Evolutionary conservation across 2,329 filamentous ascomycete species (phyloP).

Genomic region (Aspergillus sp.): DNA sequence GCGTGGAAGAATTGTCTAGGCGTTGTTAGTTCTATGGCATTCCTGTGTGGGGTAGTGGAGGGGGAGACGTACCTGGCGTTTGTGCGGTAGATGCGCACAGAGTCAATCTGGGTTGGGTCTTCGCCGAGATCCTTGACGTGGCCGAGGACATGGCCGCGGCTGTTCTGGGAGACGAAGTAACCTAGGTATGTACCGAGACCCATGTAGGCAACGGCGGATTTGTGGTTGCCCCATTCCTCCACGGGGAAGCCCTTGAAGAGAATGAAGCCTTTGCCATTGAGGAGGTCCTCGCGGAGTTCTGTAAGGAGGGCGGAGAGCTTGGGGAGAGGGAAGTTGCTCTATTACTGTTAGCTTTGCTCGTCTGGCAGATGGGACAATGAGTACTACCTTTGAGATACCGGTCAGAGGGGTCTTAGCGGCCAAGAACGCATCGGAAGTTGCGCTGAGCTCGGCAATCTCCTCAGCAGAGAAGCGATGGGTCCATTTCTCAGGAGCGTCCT

Average conservation of each 20-base stretch:
- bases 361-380: background rate
- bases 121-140: slow-evolving; percentile 89
- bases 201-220: slow-evolving; percentile 85
- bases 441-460: slow-evolving; percentile 67
- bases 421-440: slow-evolving; percentile 69
- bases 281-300: slow-evolving; percentile 63
- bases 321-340: slow-evolving; percentile 56
- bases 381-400: slow-evolving; percentile 65
- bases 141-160: slow-evolving; percentile 78
- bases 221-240: slow-evolving; percentile 70
- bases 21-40: slow-evolving; percentile 20
- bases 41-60: background rate
- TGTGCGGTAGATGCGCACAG: slow-evolving; percentile 86
- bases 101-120: slow-evolving; percentile 77
- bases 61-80: slow-evolving; percentile 59
- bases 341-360: background rate
- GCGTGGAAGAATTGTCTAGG: slow-evolving; percentile 77
- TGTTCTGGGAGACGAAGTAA: slow-evolving; percentile 86
- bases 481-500: slow-evolving; percentile 66
- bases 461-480: slow-evolving; percentile 66
- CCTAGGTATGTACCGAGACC: slow-evolving; percentile 81
- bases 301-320: slow-evolving; percentile 55
- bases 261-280: slow-evolving; percentile 86
- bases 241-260: slow-evolving; percentile 88
- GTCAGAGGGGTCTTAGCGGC: slow-evolving; percentile 65